Conservation (phyloP, 202 grass and related monocot genomes). For the Dendrocalamus latiflorus region DNA sequence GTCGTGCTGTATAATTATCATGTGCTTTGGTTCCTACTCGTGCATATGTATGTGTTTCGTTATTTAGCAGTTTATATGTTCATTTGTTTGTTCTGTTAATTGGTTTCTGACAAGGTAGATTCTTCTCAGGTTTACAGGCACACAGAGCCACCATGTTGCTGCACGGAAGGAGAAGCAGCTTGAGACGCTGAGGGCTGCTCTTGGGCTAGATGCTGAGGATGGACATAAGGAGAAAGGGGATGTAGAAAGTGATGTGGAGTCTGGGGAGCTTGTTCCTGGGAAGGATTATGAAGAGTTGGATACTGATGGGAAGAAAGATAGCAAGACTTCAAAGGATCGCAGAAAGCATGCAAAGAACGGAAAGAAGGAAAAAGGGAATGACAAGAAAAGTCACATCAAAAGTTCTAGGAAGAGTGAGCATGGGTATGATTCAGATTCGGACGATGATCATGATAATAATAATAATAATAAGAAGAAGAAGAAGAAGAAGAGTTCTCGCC, state of each 20-base stretch:
- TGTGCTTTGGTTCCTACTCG: background rate
- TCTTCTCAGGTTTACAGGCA: conserved; percentile 59
- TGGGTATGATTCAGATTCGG: conserved; percentile 34
- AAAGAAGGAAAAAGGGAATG: conserved; percentile 25
- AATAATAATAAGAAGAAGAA: no score
- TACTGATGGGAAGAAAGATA: conserved; percentile 25
- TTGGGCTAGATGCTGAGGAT: conserved; percentile 37
- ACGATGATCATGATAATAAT: background rate
- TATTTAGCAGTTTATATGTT: background rate
- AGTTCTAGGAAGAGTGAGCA: conserved; percentile 43
- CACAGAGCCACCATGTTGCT: conserved; percentile 83
- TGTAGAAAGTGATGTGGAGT: conserved; percentile 77
- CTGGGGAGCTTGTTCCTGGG: conserved; percentile 80
- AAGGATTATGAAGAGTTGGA: conserved; percentile 37
- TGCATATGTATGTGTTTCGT: background rate
- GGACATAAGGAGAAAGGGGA: conserved; percentile 41
- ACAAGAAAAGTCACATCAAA: conserved; percentile 19
- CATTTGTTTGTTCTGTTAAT: background rate
- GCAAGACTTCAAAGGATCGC: conserved; percentile 1
- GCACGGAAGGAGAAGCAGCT: conserved; percentile 89
- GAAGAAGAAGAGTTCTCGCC: conserved; percentile 21
- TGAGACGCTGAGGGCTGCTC: no score
- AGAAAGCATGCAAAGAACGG: conserved; percentile 28
- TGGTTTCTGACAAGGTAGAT: background rate
- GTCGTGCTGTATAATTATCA: background rate